phyloP scores from a whole-genome alignment of 345 rosid genomes.

The Arabidopsis arenosa region DNA sequence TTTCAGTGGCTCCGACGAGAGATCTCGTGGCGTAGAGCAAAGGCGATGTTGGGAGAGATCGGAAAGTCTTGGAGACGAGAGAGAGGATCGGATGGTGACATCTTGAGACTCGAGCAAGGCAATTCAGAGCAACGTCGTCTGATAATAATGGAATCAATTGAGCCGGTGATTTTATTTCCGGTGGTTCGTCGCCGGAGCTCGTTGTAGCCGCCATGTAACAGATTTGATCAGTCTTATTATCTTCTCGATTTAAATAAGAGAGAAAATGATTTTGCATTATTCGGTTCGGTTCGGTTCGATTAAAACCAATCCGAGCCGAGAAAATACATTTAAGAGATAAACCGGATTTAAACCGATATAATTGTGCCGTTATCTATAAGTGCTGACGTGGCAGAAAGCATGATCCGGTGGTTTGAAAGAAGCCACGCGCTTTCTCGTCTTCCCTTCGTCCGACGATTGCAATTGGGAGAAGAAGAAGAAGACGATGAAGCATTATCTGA shows the following conservation, averaged over 20 bases:
- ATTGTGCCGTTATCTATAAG: conserved; percentile 21
- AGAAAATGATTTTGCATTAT: no score
- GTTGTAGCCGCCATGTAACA: conserved; percentile 39
- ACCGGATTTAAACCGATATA: conserved; percentile 20
- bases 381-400: conserved; percentile 40
- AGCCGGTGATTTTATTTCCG: conserved; percentile 4
- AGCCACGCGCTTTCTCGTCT: conserved; percentile 41
- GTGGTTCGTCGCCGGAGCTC: conserved; percentile 33
- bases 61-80: conserved; percentile 69
- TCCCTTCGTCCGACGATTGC: conserved; percentile 28
- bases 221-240: not conserved
- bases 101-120: conserved; percentile 71
- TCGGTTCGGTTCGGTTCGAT: conserved; percentile 8
- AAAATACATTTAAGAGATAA: not conserved
- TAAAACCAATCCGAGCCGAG: not conserved
- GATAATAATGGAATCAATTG: conserved; percentile 47
- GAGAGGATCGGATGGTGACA: conserved; percentile 64
- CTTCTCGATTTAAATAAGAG: not conserved
- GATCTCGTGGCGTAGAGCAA: conserved; percentile 63
- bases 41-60: conserved; percentile 63
- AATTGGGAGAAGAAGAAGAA: conserved; percentile 8
- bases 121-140: conserved; percentile 69
- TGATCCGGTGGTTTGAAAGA: conserved; percentile 33
- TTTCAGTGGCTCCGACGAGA: conserved; percentile 54
- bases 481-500: conserved; percentile 24